A percentile compares a stretch with the other conserved stretches of the same genome.
These are phyloP conservation scores for Fusarium ramigenum DNA, from an alignment of 2,329 filamentous ascomycete genomes.

Conservation along the genomic window DNA sequence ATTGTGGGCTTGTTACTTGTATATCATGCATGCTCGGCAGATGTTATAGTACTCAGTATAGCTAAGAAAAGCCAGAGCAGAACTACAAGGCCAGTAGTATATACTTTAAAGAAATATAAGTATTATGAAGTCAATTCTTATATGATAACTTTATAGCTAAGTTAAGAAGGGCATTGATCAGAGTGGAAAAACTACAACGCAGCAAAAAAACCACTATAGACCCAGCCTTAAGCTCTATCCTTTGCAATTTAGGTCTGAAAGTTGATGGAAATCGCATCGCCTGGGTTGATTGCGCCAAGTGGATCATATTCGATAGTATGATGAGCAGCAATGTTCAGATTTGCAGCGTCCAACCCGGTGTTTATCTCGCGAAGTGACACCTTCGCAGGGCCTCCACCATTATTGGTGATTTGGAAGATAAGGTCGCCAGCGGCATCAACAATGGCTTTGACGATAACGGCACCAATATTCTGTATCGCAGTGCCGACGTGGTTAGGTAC, in stretches of 20 bases:
- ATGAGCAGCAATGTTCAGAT: background rate
- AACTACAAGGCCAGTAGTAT: background rate
- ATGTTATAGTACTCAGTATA: background rate
- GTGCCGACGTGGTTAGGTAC: background rate
- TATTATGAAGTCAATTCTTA: rapidly evolving
- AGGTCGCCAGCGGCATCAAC: background rate
- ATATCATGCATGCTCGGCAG: background rate
- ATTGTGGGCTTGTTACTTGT: background rate
- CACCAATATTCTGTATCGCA: background rate
- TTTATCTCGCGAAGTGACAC: background rate
- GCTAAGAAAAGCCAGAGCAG: too few relatives aligned
- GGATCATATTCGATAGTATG: background rate
- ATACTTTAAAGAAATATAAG: rapidly evolving
- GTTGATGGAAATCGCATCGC: background rate
- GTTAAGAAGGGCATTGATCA: background rate
- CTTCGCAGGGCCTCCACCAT: rapidly evolving
- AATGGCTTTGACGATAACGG: background rate
- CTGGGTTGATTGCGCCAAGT: background rate
- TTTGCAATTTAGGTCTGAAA: background rate
- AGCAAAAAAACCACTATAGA: background rate
- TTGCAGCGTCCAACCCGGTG: background rate
- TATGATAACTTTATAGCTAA: background rate
- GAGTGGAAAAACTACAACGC: background rate
- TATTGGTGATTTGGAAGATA: background rate
- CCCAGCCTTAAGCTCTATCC: background rate